Evolutionary conservation across 2,329 filamentous ascomycete species (phyloP), one percentile per base, ranked within the genome.

Genomic region (Anthostomella pinea): DNA sequence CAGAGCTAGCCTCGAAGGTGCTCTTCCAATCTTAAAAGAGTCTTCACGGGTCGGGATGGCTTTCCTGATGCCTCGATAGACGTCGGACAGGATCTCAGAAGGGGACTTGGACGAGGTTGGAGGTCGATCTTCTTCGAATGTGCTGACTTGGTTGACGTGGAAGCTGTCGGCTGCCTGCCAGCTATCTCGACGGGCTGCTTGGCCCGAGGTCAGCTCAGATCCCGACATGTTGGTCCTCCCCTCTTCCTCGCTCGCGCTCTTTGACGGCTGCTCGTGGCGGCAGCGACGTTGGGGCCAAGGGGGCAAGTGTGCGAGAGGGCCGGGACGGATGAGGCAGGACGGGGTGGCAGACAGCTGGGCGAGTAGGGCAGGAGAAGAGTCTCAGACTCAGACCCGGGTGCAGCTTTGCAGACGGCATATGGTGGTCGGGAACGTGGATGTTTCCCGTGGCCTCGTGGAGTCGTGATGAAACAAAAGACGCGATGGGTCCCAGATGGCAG

Each of bases 21-120:
- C 67, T 46, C 68, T 64, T 13, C 61, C 55, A 19, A 73, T 58
- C 46, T 63, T 69, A 29, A 63, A 48, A 35, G 66, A 59, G 30
- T 73, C 67, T 34, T 70, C 67, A 30, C 65, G 63, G 27, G 55
- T 57, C 10, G 64, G 65, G 6, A 70, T 64, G 27, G 70, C 64
- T 49, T 67, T 75, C 51, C 65, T 70, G 45, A 75, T 62, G 44
- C 70, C 70, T 46, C 72, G 70, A 52, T 74, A 73, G 47, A 74
- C 69, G 48, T 69, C 69, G 29, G 70, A 69, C 35, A 77, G 52
- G 40, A 74, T 58, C 35, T 76, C 71, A 43, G 71, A 65, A 15
- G 68, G 51, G 0, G 69, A 66, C 40, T 54, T 67, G 59, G 46
- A 51, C 25, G 41, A 54, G 43, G 49, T 51, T 54, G 46, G 61